Evolutionary conservation across 129 eudicot species (phyloP).

Genomic region (Tagetes erecta): DNA sequence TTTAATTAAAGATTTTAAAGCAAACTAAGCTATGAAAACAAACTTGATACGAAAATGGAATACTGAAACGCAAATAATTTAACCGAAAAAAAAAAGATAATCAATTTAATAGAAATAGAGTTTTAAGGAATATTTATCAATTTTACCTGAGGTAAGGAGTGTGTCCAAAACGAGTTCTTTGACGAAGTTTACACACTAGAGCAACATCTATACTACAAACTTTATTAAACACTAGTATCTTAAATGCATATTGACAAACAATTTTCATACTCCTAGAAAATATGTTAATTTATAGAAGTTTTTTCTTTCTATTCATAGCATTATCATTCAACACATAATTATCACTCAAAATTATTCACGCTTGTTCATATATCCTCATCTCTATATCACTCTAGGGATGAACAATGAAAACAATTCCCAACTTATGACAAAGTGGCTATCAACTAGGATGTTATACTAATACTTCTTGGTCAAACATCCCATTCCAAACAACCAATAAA

Average conservation of each 20-base stretch:
- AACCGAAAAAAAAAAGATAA: background rate
- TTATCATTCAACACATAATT: background rate
- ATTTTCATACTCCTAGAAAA: background rate
- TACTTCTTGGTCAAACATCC: constrained; percentile 13
- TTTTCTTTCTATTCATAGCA: background rate
- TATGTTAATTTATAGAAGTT: background rate
- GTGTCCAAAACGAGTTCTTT: background rate
- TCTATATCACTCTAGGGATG: background rate
- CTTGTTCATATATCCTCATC: background rate
- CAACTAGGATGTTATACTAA: background rate
- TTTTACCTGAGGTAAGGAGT: background rate
- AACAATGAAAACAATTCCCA: background rate
- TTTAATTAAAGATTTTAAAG: background rate
- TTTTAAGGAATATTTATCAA: background rate
- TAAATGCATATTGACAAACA: background rate
- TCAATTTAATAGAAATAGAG: background rate
- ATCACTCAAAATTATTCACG: background rate
- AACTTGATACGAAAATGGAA: background rate
- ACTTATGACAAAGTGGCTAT: background rate
- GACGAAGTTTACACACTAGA: background rate
- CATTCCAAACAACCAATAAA: constrained; percentile 11
- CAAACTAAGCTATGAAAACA: background rate
- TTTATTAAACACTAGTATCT: background rate
- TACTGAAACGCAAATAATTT: background rate
- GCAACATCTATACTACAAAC: too few species aligned